These are phyloP conservation scores for Vitis vinifera DNA, from an alignment of 164 flowering plant species.

Conservation along the genomic window ASM3070453v1 NC_081823.1:8759001-8759500, in stretches of 20 bases:
- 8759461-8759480: constrained; percentile 46
- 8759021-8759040: neutral
- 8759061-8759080: constrained; percentile 3
- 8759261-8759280: constrained; percentile 13
- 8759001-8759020: neutral
- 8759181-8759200: constrained; percentile 17
- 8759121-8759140: constrained; percentile 7
- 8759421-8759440: constrained; percentile 24
- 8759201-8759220: constrained; percentile 23
- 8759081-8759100: constrained; percentile 33
- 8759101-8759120: constrained; percentile 17
- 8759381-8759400: constrained; percentile 17
- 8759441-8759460: constrained; percentile 21
- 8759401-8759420: constrained; percentile 16
- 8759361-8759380: constrained; percentile 22
- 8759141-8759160: constrained; percentile 9
- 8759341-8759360: constrained; percentile 7
- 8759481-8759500: constrained; percentile 62
- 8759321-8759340: constrained; percentile 15
- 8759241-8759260: constrained; percentile 11
- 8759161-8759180: constrained; percentile 20
- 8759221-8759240: constrained; percentile 18
- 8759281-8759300: constrained; percentile 12
- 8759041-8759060: neutral
- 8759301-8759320: constrained; percentile 9